Percentiles rank a stretch among this genome's conserved stretches.
Evolutionary conservation across 164 flowering plant genomes (phyloP).

Genomic region (Aristolochia fimbriata): DNA sequence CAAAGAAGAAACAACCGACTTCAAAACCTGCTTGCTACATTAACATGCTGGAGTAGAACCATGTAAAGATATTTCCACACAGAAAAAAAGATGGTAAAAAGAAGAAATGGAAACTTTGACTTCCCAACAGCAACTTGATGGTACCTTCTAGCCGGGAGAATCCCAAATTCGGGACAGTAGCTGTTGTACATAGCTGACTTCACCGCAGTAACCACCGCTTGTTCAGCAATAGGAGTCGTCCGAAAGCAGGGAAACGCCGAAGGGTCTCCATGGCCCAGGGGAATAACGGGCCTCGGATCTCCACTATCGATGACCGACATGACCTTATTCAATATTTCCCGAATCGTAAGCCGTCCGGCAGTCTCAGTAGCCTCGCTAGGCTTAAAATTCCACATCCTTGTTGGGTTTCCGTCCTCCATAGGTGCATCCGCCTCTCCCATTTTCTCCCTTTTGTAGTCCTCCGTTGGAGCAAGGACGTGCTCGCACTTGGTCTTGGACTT

Average conservation of each 20-base stretch:
- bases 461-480: too few species aligned
- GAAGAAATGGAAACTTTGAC: background rate
- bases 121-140: background rate
- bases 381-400: slow-evolving; percentile 19
- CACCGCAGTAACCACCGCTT: slow-evolving; percentile 25
- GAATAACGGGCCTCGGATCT: slow-evolving; percentile 17
- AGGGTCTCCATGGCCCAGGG: slow-evolving; percentile 41
- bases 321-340: slow-evolving; percentile 16
- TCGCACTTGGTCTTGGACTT: too few species aligned
- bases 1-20: too few species aligned
- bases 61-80: too few species aligned
- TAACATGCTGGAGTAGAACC: too few species aligned
- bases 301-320: slow-evolving; percentile 9
- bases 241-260: slow-evolving; percentile 28
- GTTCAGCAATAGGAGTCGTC: slow-evolving; percentile 20
- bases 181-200: slow-evolving; percentile 21
- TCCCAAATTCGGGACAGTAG: slow-evolving; percentile 16
- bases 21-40: background rate
- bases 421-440: too few species aligned
- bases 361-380: slow-evolving; percentile 12
- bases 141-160: slow-evolving; percentile 19
- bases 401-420: slow-evolving; percentile 7
- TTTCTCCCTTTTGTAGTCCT: too few species aligned
- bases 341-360: slow-evolving; percentile 14
- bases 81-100: background rate